Percentiles rank a stretch among this genome's conserved stretches.
These are phyloP conservation scores for Acacia melanoxylon DNA, from an alignment of 306 rosid genomes.

Conservation along the genomic window DNA sequence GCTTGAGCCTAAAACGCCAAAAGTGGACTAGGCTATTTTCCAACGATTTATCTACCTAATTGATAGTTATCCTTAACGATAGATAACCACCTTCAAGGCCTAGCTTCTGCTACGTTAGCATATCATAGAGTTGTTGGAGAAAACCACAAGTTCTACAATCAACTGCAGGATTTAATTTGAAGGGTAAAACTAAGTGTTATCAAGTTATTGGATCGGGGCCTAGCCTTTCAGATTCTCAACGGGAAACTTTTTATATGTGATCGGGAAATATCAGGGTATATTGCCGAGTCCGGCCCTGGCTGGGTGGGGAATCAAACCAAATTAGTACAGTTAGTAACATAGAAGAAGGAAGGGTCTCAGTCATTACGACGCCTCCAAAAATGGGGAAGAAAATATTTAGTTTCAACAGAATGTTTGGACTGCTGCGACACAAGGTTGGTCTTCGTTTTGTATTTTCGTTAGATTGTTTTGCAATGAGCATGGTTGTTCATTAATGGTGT, in stretches of 20 bases:
- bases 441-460: no score
- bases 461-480: no score
- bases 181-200: slow-evolving; percentile 36
- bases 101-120: slow-evolving; percentile 65
- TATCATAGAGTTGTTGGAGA: slow-evolving; percentile 65
- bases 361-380: no score
- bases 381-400: no score
- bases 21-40: no score
- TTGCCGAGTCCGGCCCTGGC: slow-evolving; percentile 88
- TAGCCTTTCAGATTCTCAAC: background rate
- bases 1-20: no score
- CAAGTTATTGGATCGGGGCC: background rate
- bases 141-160: slow-evolving; percentile 63
- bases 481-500: no score
- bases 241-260: slow-evolving; percentile 4
- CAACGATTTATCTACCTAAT: background rate
- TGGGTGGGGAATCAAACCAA: slow-evolving; percentile 53
- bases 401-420: no score
- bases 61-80: slow-evolving; percentile 2
- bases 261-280: slow-evolving; percentile 77
- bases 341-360: no score
- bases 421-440: no score
- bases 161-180: slow-evolving; percentile 52
- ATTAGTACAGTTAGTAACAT: slow-evolving; percentile 43
- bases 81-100: slow-evolving; percentile 54